phyloP scores from a whole-genome alignment of 768 basidiomycete species.

The Serendipita sp. region DNA sequence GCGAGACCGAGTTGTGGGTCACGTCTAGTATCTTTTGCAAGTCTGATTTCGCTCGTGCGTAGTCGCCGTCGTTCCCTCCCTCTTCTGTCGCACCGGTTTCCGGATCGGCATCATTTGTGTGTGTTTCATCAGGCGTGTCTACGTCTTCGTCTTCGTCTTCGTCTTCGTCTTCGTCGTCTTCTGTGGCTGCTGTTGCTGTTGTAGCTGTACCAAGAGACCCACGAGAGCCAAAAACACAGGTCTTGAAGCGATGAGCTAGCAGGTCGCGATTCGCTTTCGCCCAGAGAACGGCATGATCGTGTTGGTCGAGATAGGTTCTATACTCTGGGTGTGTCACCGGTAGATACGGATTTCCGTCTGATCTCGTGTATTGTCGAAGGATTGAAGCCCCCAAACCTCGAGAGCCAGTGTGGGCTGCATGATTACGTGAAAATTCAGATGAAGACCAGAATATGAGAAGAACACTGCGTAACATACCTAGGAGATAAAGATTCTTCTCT shows the following conservation, averaged over 20 bases:
- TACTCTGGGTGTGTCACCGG: slow-evolving; percentile 19
- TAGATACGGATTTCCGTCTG: slow-evolving; percentile 21
- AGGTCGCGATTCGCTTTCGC: slow-evolving; percentile 26
- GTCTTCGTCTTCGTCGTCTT: background rate
- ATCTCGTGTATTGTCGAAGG: slow-evolving; percentile 19
- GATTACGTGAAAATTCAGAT: no score
- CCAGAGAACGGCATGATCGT: slow-evolving; percentile 27
- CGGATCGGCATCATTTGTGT: background rate
- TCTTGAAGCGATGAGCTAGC: slow-evolving; percentile 23
- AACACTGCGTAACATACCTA: slow-evolving; percentile 20
- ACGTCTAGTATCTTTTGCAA: slow-evolving; percentile 24
- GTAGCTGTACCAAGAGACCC: background rate
- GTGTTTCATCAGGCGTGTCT: no score
- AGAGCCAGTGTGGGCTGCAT: slow-evolving; percentile 26
- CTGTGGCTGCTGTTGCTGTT: background rate
- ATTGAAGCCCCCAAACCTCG: slow-evolving; percentile 24
- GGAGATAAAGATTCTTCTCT: slow-evolving; percentile 19
- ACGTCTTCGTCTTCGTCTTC: background rate
- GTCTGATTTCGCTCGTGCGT: background rate
- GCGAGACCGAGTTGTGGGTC: slow-evolving; percentile 26
- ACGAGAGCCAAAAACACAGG: slow-evolving; percentile 18
- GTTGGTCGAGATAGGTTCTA: slow-evolving; percentile 20
- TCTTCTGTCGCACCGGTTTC: no score
- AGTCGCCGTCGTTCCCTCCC: background rate
- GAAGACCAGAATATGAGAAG: no score